phyloP scores from a whole-genome alignment of 176 grass and related monocot genomes.

The Eremochloa ophiuroides region DNA sequence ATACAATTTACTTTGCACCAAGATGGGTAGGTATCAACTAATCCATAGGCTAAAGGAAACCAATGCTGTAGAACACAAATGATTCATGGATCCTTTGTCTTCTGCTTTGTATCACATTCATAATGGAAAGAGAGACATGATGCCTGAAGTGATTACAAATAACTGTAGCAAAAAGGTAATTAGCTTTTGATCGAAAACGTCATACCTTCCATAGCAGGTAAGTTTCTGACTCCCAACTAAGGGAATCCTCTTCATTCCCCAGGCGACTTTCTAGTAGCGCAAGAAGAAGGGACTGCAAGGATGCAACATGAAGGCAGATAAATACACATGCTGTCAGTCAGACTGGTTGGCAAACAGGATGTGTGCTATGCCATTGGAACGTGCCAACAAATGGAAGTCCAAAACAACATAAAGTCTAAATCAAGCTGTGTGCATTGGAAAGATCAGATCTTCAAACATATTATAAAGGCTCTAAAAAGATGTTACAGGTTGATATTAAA shows the following conservation, averaged over 20 bases:
- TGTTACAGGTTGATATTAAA: background rate
- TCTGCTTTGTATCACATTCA: background rate
- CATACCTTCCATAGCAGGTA: conserved; percentile 51
- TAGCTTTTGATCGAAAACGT: conserved; percentile 1
- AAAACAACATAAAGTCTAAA: background rate
- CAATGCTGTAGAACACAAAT: conserved; percentile 3
- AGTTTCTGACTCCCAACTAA: conserved; percentile 31
- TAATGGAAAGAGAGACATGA: conserved; percentile 3
- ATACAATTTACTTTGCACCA: background rate
- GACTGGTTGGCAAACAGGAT: background rate
- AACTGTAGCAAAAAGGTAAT: background rate
- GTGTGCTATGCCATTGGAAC: background rate
- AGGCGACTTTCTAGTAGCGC: conserved; percentile 35
- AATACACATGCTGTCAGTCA: background rate
- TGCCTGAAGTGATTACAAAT: background rate
- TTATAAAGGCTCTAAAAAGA: background rate
- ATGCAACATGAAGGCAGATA: background rate
- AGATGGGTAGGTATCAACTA: background rate
- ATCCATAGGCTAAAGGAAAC: conserved; percentile 9
- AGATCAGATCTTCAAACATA: background rate
- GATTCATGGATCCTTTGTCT: background rate
- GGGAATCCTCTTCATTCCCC: conserved; percentile 24
- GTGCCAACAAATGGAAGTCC: background rate
- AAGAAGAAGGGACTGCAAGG: conserved; percentile 57
- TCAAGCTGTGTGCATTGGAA: background rate